Base-by-base conservation (phyloP, 2,329 filamentous ascomycete genomes). In the Cladorrhinum sp. region DNA sequence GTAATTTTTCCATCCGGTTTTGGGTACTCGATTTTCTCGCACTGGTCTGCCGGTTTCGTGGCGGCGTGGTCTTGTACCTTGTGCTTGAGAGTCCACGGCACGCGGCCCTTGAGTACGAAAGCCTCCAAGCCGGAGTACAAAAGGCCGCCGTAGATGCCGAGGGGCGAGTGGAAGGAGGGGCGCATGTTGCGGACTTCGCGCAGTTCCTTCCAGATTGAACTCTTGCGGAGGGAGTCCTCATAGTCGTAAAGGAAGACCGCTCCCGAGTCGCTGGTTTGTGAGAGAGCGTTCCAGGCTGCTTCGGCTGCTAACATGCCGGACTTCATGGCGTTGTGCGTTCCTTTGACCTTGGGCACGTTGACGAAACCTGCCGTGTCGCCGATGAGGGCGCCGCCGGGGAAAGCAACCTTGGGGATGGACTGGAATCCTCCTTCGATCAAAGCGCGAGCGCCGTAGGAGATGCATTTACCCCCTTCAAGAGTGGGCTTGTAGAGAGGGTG, bases 261-360 rank as follows among this genome's bases (percentile, higher is more conserved):
- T 54, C 87, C 88, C 10, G 82, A 78, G 65, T 86, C 81, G 5
- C 72, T 71, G 63, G 74, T 79, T 53, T 78, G 73, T 59, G 71
- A 72, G 24, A 99, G 80, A 2, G 95, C 95, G 24, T 83, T 82
- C 82, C 87, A 98, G 2, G 94, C 86, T 28, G 95, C 91, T 77
- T 98, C 92, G 48, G 94, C 95, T 5, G 95, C 95, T 55, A 99
- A 82, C 90, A 99, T 98, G 64, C 94, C 95, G 1, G 91, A 96
- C 72, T 93, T 92, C 92, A 99, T 98, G 57, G 95, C 92, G 53
- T 95, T 97, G 76, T 99, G 95, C 0, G 94, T 97, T 61, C 95
- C 95, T 79, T 99, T 99, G 76, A 99, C 91, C 80, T 99, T 99
- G 66, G 95, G 95, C 16, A 99, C 90, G 72, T 99, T 99, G 75